A percentile compares a stretch with the other conserved stretches of the same genome.
These are phyloP conservation scores for Kewa caespitosa DNA, from an alignment of 179 eudicot genomes.

Conservation along the genomic window DNA sequence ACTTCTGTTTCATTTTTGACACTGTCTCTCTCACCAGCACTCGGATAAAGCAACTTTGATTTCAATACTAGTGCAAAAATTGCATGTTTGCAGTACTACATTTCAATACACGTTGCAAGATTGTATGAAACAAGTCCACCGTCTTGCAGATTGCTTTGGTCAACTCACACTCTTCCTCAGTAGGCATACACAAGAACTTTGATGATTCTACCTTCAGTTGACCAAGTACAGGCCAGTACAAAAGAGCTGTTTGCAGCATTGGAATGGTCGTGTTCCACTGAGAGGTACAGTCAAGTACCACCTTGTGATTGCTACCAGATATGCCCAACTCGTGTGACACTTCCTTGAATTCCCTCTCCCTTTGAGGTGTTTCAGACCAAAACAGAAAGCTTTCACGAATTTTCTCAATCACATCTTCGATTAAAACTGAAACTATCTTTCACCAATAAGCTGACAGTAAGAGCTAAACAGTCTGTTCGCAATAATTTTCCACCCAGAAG, in stretches of 20 bases:
- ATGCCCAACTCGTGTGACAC: slow-evolving; percentile 9
- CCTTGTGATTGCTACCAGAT: background rate
- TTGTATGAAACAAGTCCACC: background rate
- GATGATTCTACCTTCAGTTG: slow-evolving; percentile 9
- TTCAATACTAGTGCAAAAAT: background rate
- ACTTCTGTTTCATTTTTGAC: slow-evolving; percentile 9
- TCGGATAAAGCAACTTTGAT: background rate
- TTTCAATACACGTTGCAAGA: background rate
- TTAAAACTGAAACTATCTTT: slow-evolving; percentile 16
- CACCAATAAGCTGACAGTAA: slow-evolving; percentile 15
- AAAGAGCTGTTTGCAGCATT: slow-evolving; percentile 22
- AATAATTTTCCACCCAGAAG: slow-evolving; percentile 18
- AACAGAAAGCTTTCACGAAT: slow-evolving; percentile 15
- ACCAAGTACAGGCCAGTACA: slow-evolving; percentile 14
- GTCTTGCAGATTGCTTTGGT: slow-evolving; percentile 12
- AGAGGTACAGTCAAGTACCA: slow-evolving; percentile 14
- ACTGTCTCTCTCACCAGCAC: slow-evolving; percentile 6
- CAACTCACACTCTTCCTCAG: slow-evolving; percentile 23
- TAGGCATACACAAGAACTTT: slow-evolving; percentile 18
- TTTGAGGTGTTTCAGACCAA: slow-evolving; percentile 19
- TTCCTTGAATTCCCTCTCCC: slow-evolving; percentile 12
- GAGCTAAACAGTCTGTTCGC: slow-evolving; percentile 18
- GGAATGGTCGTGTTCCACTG: slow-evolving; percentile 26
- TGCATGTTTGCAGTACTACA: slow-evolving; percentile 2
- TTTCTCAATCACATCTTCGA: slow-evolving; percentile 6